These are phyloP conservation scores for Agapanthus africanus DNA, from an alignment of 106 monocot species.

Conservation along the genomic window DNA sequence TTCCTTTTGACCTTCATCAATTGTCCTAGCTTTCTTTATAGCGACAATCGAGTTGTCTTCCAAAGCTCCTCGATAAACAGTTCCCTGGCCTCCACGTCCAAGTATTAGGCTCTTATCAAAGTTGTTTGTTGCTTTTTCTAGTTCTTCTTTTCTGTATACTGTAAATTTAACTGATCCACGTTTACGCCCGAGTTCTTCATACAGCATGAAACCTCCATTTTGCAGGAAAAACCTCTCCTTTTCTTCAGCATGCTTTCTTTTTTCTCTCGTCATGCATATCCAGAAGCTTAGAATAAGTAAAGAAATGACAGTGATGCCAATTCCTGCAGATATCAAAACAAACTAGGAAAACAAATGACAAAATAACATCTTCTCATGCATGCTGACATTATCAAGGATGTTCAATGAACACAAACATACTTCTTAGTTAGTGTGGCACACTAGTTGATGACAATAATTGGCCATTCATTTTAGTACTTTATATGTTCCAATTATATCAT, in stretches of 20 bases:
- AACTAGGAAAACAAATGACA: too few species aligned
- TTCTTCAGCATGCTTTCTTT: slow-evolving; percentile 3
- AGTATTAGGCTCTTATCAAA: slow-evolving; percentile 18
- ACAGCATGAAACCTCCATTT: slow-evolving; percentile 26
- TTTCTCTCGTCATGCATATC: not conserved
- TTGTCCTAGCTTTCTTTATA: slow-evolving; percentile 34
- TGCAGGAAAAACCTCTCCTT: slow-evolving; percentile 18
- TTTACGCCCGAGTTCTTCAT: slow-evolving; percentile 13
- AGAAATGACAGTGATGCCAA: not conserved
- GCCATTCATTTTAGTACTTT: too few species aligned
- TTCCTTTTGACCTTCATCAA: slow-evolving; percentile 37
- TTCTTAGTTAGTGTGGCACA: too few species aligned
- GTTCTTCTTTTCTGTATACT: slow-evolving; percentile 6
- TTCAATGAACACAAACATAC: too few species aligned
- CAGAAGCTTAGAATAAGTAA: not conserved
- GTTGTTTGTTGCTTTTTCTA: slow-evolving; percentile 29
- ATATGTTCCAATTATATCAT: too few species aligned
- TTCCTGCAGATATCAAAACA: too few species aligned
- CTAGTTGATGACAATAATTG: too few species aligned
- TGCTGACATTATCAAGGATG: too few species aligned
- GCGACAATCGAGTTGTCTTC: slow-evolving; percentile 15
- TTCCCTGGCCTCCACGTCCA: slow-evolving; percentile 45
- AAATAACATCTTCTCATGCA: too few species aligned
- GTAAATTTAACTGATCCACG: slow-evolving; percentile 1
- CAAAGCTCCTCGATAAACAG: slow-evolving; percentile 30